Conservation (phyloP, 176 grass and related monocot species). For the Carex parvula region DNA sequence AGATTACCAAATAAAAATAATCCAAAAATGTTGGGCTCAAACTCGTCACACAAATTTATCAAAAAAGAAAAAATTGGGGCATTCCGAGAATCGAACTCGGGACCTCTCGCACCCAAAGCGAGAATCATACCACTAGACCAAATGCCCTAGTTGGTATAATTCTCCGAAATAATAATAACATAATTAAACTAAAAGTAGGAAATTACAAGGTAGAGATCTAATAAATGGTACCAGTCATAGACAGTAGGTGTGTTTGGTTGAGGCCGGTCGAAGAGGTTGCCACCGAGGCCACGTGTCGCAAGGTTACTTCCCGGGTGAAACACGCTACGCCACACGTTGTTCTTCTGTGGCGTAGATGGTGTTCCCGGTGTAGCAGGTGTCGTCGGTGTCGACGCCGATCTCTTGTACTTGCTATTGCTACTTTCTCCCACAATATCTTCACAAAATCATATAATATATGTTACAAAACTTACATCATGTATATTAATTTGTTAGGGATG, state of each 20-base stretch:
- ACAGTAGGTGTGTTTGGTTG: constrained; percentile 85
- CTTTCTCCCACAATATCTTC: constrained; percentile 19
- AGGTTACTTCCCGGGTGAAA: constrained; percentile 97
- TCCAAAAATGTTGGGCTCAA: not conserved
- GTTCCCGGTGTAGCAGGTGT: constrained; percentile 66
- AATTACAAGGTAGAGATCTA: constrained; percentile 20
- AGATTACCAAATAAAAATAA: not conserved
- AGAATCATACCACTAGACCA: constrained; percentile 99
- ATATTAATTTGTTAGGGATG: not conserved
- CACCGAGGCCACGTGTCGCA: constrained; percentile 60
- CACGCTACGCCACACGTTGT: constrained; percentile 91
- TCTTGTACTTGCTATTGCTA: constrained; percentile 39
- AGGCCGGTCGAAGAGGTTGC: constrained; percentile 79
- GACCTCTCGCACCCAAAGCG: constrained; percentile 99
- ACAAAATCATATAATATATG: not conserved
- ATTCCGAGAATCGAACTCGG: constrained; percentile 98
- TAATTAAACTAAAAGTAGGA: not conserved
- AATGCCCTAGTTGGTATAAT: constrained; percentile 42
- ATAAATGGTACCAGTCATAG: constrained; percentile 78
- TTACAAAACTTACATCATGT: not conserved
- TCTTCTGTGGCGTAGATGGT: constrained; percentile 40
- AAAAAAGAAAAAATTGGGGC: constrained; percentile 31
- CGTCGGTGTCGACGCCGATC: constrained; percentile 49
- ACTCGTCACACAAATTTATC: not conserved
- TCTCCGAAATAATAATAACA: too few species aligned